Evolutionary conservation across 139 green algal species (phyloP).

Genomic region (Chlorella ohadii): DNA sequence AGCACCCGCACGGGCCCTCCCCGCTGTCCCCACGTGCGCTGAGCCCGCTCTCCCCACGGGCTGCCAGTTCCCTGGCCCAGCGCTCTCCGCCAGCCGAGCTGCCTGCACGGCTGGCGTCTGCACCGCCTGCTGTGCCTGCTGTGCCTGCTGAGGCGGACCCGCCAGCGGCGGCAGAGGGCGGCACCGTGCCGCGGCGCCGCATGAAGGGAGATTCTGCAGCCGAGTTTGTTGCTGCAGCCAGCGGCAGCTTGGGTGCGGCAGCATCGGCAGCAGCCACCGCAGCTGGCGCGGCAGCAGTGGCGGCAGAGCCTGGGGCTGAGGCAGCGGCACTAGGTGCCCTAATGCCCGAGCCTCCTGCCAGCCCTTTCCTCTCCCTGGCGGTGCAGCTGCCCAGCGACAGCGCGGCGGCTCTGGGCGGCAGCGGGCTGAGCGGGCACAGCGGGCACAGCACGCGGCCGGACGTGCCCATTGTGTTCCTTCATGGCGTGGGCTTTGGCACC

Average conservation of each 20-base stretch:
- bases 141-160: background rate
- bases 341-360: background rate
- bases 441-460: background rate
- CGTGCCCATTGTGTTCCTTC: conserved; percentile 62
- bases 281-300: background rate
- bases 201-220: conserved; percentile 9
- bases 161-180: background rate
- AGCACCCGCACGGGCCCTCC: conserved; percentile 33
- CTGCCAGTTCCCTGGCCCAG: background rate
- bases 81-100: background rate
- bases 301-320: background rate
- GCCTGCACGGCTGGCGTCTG: background rate
- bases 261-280: background rate
- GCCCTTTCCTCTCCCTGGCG: background rate
- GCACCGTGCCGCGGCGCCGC: background rate
- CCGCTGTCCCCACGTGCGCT: conserved; percentile 1
- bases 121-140: background rate
- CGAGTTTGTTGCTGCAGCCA: background rate
- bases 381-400: background rate
- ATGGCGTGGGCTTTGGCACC: conserved; percentile 62
- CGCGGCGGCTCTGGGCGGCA: background rate
- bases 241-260: background rate
- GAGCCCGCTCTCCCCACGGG: too few species aligned
- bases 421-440: background rate
- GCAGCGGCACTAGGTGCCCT: background rate